phyloP scores from a whole-genome alignment of 495 filamentous ascomycete genomes.

The Penicillium pulvis region DNA sequence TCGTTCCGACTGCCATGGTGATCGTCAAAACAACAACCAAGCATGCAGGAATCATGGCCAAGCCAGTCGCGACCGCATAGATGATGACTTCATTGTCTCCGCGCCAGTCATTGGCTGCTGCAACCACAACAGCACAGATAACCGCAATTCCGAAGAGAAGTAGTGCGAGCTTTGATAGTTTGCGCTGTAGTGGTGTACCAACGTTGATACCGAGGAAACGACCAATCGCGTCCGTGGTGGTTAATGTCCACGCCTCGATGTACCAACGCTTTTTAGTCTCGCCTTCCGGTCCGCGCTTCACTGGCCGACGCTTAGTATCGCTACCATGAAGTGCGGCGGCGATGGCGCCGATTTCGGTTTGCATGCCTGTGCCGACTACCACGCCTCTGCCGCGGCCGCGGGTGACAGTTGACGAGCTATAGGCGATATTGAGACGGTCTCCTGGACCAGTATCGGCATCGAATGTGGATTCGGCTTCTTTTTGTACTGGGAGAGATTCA shows the following conservation, averaged over 20 bases:
- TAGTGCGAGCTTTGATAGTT: constrained; percentile 69
- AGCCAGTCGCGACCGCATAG: constrained; percentile 70
- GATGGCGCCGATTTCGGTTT: constrained; percentile 72
- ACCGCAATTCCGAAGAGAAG: constrained; percentile 69
- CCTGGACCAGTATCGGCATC: constrained; percentile 60
- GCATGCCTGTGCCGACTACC: constrained; percentile 71
- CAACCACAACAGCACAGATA: constrained; percentile 68
- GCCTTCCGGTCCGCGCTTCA: constrained; percentile 60
- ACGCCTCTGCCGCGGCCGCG: constrained; percentile 70
- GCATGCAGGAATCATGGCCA: constrained; percentile 74
- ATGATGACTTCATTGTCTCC: constrained; percentile 65
- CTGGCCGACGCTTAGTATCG: constrained; percentile 46
- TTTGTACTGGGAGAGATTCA: constrained; percentile 73
- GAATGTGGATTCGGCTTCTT: constrained; percentile 50
- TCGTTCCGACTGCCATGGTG: constrained; percentile 72
- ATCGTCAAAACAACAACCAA: constrained; percentile 77
- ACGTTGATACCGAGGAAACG: constrained; percentile 70
- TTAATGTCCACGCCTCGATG: constrained; percentile 67
- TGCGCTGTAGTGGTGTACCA: constrained; percentile 69
- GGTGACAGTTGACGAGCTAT: constrained; percentile 71
- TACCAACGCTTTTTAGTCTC: constrained; percentile 66
- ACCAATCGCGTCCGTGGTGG: constrained; percentile 64
- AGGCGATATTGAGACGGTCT: constrained; percentile 71
- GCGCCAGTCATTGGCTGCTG: constrained; percentile 61
- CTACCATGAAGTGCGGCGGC: constrained; percentile 60